These are phyloP conservation scores for Trichaptum fuscoviolaceum DNA, from an alignment of 768 basidiomycete species.

Conservation along the genomic window DNA sequence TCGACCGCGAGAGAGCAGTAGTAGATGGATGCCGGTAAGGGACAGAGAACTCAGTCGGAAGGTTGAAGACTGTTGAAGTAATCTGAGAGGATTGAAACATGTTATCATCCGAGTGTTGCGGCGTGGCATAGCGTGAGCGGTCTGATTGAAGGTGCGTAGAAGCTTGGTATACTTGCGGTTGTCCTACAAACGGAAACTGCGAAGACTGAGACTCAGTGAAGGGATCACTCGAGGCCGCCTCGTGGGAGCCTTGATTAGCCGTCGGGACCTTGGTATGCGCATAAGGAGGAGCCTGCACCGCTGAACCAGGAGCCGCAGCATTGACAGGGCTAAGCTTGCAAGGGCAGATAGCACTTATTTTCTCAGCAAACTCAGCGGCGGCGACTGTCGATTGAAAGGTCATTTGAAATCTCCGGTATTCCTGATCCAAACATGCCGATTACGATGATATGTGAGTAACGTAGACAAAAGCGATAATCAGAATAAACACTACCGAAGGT, in stretches of 20 bases:
- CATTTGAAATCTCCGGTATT: slow-evolving; percentile 72
- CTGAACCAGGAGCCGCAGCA: background rate
- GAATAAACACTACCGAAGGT: background rate
- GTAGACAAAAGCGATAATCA: background rate
- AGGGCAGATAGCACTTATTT: slow-evolving; percentile 65
- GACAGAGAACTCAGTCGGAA: background rate
- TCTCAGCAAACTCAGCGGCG: slow-evolving; percentile 53
- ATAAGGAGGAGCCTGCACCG: background rate
- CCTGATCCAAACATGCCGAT: slow-evolving; percentile 29
- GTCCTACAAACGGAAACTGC: background rate
- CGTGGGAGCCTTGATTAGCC: background rate
- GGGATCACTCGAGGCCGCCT: background rate
- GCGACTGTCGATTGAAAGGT: slow-evolving; percentile 50
- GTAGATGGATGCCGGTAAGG: background rate
- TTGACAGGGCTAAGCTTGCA: slow-evolving; percentile 51
- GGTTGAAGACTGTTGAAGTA: background rate
- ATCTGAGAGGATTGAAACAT: background rate
- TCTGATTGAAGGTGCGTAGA: background rate
- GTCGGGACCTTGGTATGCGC: slow-evolving; percentile 1
- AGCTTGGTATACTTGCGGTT: background rate
- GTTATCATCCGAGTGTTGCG: background rate
- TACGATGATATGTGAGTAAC: background rate
- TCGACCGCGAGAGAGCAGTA: background rate
- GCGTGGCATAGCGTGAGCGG: background rate
- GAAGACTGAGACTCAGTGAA: background rate